A percentile compares a stretch with the other conserved stretches of the same genome.
These are phyloP conservation scores for Ceratocystis eucalypticola DNA, from an alignment of 2,329 filamentous ascomycete genomes.

Conservation along the genomic window DNA sequence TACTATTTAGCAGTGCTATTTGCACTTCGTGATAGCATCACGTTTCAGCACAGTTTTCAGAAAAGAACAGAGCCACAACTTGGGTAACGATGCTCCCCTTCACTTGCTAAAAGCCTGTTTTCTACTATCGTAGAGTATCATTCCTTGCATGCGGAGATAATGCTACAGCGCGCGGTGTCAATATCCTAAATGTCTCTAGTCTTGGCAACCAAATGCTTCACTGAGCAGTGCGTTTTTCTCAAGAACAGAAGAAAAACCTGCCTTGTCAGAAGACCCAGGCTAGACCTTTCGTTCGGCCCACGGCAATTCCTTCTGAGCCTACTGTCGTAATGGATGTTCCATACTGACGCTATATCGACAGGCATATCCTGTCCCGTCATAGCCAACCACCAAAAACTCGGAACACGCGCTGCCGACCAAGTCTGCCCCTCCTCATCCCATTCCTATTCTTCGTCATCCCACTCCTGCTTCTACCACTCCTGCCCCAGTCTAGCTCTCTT, in stretches of 20 bases:
- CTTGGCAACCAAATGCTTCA: neutral
- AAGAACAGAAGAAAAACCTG: neutral
- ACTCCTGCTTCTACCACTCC: neutral
- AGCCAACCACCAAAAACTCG: conserved; percentile 3
- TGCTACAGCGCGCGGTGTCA: neutral
- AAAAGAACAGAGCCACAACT: neutral
- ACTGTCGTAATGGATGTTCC: conserved; percentile 1
- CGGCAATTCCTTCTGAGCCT: conserved; percentile 12
- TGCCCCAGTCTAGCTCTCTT: neutral
- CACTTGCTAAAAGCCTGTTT: neutral
- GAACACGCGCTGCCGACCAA: conserved; percentile 7
- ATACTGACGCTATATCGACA: conserved; percentile 2
- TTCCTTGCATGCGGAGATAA: neutral
- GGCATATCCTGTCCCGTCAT: conserved; percentile 3
- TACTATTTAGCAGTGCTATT: neutral
- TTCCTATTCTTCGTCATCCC: neutral
- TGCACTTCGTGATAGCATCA: neutral
- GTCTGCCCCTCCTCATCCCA: neutral
- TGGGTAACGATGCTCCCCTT: neutral
- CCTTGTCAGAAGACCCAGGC: conserved; percentile 1
- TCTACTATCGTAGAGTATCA: neutral
- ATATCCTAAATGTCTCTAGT: neutral
- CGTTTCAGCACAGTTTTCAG: neutral
- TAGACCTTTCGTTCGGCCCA: conserved; percentile 11
- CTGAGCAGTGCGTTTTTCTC: neutral